Evolutionary conservation across 2,329 filamentous ascomycete species (phyloP), one percentile per base, ranked within the genome.

Genomic region (Trichoderma koningiopsis): DNA sequence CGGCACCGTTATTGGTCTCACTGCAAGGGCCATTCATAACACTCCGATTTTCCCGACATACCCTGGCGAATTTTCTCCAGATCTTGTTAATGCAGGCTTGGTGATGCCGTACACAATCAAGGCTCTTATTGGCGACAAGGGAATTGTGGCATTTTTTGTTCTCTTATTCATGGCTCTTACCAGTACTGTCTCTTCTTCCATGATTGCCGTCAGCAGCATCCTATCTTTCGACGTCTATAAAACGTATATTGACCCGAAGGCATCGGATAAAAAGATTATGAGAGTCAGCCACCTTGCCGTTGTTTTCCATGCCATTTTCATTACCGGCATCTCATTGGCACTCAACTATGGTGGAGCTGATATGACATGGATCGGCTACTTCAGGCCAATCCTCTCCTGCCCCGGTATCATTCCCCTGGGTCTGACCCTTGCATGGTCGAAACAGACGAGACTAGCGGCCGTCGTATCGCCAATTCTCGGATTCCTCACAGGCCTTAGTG

Each of bases 141-240:
- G 65, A 27, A 68, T 68, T 1, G 35, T 68, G 22, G 65, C 65
- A 4, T 68, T 68, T 40, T 68, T 68, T n/a, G 65, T 68, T 27
- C 65, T 68, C 31, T 29, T 68, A 35, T 68, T 68, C 57, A 68
- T 68, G 65, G 65, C 65, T 33, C 22, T 68, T 24, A 68, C 65
- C 3, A 68, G 65, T 24, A 68, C 65, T 16, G 57, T 68, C 24
- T 68, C 65, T 43, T 68, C 65, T 19, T 68, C 65, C 19, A 68
- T 68, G 65, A 68, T 68, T 61, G 65, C 65, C 14, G 65, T 68
- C 57, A 68, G 65, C 65, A 68, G 65, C 31, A 68, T 68, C n/a
- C 2, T 68, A 16, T 68, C 65, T 7, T 68, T 68, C 13, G 65
- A 68, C 29, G 43, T 68, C 24, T 68, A 68, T 2, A 68, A 68